These are phyloP conservation scores for Puccinia hordei DNA, from an alignment of 1,284 basidiomycete species.

Conservation along the genomic window DNA sequence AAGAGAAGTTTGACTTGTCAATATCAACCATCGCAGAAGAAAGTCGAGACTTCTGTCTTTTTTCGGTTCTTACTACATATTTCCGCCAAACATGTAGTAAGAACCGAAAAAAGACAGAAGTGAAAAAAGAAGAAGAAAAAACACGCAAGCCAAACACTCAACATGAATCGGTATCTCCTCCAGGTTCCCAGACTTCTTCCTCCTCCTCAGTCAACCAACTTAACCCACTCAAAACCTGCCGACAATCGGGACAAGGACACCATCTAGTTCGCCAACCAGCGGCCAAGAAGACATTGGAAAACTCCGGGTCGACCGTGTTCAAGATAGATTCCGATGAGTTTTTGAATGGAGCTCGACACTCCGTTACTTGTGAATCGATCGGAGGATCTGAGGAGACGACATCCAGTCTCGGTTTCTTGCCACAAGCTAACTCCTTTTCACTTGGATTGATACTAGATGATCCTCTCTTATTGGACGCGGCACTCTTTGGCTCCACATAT, in stretches of 20 bases:
- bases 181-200: conserved; percentile 49
- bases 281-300: conserved; percentile 26
- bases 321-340: conserved; percentile 2
- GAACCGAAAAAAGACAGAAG: neutral
- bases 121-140: neutral
- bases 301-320: neutral
- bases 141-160: neutral
- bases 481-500: neutral
- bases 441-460: neutral
- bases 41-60: neutral
- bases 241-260: conserved; percentile 35
- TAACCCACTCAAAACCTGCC: neutral
- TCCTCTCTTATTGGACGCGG: neutral
- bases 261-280: conserved; percentile 35
- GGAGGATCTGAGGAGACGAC: no score
- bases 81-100: neutral
- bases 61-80: no score
- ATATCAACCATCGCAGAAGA: neutral
- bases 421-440: neutral
- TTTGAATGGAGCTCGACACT: conserved; percentile 36
- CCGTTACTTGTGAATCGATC: neutral
- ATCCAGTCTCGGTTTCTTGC: conserved; percentile 2
- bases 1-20: neutral
- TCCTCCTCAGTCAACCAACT: conserved; percentile 35
- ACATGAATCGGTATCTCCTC: conserved; percentile 47